These are phyloP conservation scores for Piedraia hortae DNA, from an alignment of 2,329 filamentous ascomycete genomes.

Conservation along the genomic window DNA sequence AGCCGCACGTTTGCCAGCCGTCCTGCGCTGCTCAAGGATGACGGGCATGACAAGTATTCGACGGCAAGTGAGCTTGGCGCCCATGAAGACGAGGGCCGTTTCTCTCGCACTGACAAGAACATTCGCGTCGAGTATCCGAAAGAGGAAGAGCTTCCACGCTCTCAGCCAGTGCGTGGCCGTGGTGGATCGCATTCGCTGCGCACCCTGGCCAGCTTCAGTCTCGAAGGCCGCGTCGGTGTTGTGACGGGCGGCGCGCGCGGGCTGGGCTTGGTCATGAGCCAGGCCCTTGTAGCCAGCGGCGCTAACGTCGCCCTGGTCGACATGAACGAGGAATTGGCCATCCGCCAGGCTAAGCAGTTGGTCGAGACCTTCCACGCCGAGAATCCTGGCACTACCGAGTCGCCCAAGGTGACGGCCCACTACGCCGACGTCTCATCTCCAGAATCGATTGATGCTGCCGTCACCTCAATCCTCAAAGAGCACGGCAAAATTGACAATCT, in stretches of 20 bases:
- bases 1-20: slow-evolving; percentile 8
- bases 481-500: slow-evolving; percentile 75
- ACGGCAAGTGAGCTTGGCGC: slow-evolving; percentile 12
- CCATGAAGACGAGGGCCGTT: slow-evolving; percentile 31
- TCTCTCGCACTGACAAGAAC: slow-evolving; percentile 52
- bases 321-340: slow-evolving; percentile 71
- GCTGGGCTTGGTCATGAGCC: slow-evolving; percentile 73
- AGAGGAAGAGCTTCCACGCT: slow-evolving; percentile 49
- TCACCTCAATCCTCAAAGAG: slow-evolving; percentile 35
- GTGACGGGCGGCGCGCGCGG: slow-evolving; percentile 81
- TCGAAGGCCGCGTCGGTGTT: slow-evolving; percentile 57
- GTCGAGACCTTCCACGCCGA: slow-evolving; percentile 50
- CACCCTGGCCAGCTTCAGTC: slow-evolving; percentile 60
- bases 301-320: slow-evolving; percentile 80
- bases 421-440: slow-evolving; percentile 66
- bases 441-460: slow-evolving; percentile 45
- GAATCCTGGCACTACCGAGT: slow-evolving; percentile 45
- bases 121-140: slow-evolving; percentile 57
- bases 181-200: slow-evolving; percentile 63
- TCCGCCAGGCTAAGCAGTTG: slow-evolving; percentile 45
- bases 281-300: slow-evolving; percentile 68
- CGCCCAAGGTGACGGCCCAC: slow-evolving; percentile 70
- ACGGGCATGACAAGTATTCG: slow-evolving; percentile 9
- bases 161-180: slow-evolving; percentile 42
- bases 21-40: slow-evolving; percentile 8